Conservation (phyloP, 176 grass and related monocot genomes). For the sorghum (Sorghum bicolor) region DNA sequence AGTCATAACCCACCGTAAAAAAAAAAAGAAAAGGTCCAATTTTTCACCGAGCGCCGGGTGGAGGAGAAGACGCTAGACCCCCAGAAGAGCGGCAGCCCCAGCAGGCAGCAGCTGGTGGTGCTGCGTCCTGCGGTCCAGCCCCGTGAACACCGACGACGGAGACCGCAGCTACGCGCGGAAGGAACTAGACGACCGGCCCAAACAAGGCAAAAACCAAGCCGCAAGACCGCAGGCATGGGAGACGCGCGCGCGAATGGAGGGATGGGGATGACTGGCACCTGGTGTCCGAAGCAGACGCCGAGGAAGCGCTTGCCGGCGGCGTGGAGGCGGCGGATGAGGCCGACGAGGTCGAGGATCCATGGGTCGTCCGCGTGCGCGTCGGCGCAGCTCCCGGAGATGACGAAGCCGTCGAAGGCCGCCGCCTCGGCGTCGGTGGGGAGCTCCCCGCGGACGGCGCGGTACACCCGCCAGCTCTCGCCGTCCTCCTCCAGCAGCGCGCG, state of each 20-base stretch:
- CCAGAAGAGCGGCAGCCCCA: conserved; percentile 38
- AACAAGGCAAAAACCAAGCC: too few relatives aligned
- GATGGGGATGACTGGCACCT: conserved; percentile 35
- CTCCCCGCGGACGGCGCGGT: conserved; percentile 58
- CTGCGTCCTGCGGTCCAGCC: not conserved
- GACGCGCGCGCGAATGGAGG: not conserved
- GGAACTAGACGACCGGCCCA: not conserved
- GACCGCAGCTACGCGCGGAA: not conserved
- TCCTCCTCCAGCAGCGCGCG: conserved; percentile 58
- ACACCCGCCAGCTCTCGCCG: conserved; percentile 69
- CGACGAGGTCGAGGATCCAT: conserved; percentile 63
- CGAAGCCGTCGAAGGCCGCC: conserved; percentile 51
- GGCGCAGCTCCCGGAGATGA: conserved; percentile 84
- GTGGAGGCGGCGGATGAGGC: conserved; percentile 43
- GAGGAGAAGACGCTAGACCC: conserved; percentile 16
- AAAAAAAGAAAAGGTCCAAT: not conserved
- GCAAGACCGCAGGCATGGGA: not conserved
- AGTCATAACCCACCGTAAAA: not conserved
- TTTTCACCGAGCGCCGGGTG: not conserved
- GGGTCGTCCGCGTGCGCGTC: conserved; percentile 77
- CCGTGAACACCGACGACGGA: conserved; percentile 6
- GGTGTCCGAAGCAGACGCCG: conserved; percentile 96
- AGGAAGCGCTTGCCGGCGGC: conserved; percentile 69
- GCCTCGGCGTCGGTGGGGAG: conserved; percentile 49
- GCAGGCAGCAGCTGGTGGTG: not conserved